Evolutionary conservation across 805 yeast genomes (phyloP).

Genomic region (Spencermartinsiella europaea): DNA sequence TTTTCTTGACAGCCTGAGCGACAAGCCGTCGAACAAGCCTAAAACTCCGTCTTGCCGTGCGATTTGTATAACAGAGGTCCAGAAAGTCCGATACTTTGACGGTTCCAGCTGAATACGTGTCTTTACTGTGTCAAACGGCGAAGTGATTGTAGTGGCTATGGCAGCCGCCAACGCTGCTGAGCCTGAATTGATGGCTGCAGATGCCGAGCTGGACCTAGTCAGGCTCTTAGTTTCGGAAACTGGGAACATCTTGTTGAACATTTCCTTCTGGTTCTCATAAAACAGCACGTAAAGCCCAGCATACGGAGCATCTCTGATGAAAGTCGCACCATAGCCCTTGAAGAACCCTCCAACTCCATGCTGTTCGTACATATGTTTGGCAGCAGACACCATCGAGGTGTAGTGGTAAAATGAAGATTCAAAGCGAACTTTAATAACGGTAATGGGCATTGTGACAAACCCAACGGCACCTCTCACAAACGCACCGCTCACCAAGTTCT

Average conservation of each 20-base stretch:
- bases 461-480: conserved; percentile 79
- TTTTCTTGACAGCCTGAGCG: conserved; percentile 75
- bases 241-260: conserved; percentile 43
- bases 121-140: conserved; percentile 92
- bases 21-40: conserved; percentile 76
- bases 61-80: conserved; percentile 37
- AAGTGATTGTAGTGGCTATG: conserved; percentile 77
- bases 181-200: conserved; percentile 59
- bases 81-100: conserved; percentile 37
- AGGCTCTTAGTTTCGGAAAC: too few relatives aligned
- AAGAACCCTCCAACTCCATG: conserved; percentile 69
- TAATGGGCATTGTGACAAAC: conserved; percentile 86
- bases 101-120: conserved; percentile 83
- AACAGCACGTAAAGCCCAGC: conserved; percentile 88
- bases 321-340: conserved; percentile 82
- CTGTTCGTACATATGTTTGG: conserved; percentile 45
- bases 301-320: conserved; percentile 89
- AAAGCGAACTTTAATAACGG: conserved; percentile 81
- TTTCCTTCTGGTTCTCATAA: conserved; percentile 68
- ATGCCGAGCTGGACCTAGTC: conserved; percentile 30
- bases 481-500: conserved; percentile 74
- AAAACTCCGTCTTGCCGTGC: conserved; percentile 42
- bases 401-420: conserved; percentile 78
- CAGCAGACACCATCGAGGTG: conserved; percentile 57
- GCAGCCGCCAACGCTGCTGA: conserved; percentile 80